phyloP scores from a whole-genome alignment of 768 basidiomycete species.

The Termitomyces sp. region DNA sequence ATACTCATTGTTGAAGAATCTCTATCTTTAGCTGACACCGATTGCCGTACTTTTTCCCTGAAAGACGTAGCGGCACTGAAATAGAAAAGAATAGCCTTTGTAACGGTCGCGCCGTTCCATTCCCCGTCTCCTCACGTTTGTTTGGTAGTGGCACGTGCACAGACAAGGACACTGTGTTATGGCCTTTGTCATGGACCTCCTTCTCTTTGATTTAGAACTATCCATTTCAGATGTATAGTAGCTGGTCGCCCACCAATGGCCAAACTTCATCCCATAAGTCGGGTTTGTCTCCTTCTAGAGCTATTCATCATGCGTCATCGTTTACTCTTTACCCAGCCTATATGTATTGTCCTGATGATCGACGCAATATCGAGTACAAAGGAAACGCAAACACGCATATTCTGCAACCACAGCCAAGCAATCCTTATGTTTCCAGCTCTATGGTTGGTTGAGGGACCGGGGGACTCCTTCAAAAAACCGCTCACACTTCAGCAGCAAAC shows the following conservation, averaged over 20 bases:
- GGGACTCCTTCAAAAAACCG: background rate
- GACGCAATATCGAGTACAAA: background rate
- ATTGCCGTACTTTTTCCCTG: conserved; percentile 6
- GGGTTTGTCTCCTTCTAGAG: background rate
- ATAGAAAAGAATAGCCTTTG: conserved; percentile 12
- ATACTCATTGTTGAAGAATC: conserved; percentile 8
- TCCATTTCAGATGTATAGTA: conserved; percentile 10
- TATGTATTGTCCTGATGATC: conserved; percentile 7
- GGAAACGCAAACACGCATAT: background rate
- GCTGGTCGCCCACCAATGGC: conserved; percentile 9
- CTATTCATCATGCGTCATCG: background rate
- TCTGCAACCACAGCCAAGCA: background rate
- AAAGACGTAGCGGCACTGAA: conserved; percentile 5
- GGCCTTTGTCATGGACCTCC: conserved; percentile 1
- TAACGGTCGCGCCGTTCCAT: conserved; percentile 5
- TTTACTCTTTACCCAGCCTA: conserved; percentile 3
- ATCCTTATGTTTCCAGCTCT: conserved; percentile 4
- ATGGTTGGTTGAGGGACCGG: conserved; percentile 7
- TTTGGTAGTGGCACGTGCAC: conserved; percentile 11
- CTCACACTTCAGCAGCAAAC: conserved; percentile 4
- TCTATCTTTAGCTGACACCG: conserved; percentile 5
- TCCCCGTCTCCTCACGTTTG: conserved; percentile 11
- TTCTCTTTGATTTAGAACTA: background rate
- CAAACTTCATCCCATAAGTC: conserved; percentile 3
- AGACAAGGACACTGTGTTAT: background rate